Base-by-base conservation (phyloP, 441 rosid genomes). In the Populus trichocarpa region DNA sequence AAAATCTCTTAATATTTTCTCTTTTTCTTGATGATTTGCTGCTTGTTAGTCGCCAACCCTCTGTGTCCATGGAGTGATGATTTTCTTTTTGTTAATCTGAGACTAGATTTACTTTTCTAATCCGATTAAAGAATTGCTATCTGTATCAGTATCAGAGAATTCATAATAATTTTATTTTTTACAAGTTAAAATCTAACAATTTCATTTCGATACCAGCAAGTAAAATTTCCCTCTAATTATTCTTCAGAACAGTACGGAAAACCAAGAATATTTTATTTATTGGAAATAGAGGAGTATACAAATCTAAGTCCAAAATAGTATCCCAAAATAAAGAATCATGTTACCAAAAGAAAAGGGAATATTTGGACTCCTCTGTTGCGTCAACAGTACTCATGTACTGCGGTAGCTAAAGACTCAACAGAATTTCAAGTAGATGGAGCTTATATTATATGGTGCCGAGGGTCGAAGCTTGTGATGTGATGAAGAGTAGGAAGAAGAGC, bases 401-500 rank as follows among this genome's bases (percentile, higher is more conserved):
- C 11, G 13, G 72, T 20, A 12, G 53, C 10, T 13, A 68, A 78
- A 67, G 10, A 36, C 3, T n/a, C 3, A 18, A 4, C 14, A 32
- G 23, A 30, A 14, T 22, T 18, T 22, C 61, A 26, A 57, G 38
- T 6, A 20, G 53, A 25, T 59, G 64, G 42, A 20, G 65, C 28
- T 75, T n/a, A 75, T 25, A 74, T 75, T n/a, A 75, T 25, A 74
- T 36, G 57, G 30, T 18, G 74, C 16, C 2, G 75, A 78, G 67
- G 75, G 72, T 46, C 16, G 79, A 78, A 66, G 75, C 53, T 28
- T 9, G 61, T 1, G 77, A 80, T 0, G 77, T 76, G 0, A 64
- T 2, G 36, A 83, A 70, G 46, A 83, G 73, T 71, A 81, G 53
- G 50, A 79, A 42, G 72, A 80, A 18, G 63, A 83, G 33, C 71